Conservation (phyloP, 2,329 filamentous ascomycete species). For the Diaporthe citri region DNA sequence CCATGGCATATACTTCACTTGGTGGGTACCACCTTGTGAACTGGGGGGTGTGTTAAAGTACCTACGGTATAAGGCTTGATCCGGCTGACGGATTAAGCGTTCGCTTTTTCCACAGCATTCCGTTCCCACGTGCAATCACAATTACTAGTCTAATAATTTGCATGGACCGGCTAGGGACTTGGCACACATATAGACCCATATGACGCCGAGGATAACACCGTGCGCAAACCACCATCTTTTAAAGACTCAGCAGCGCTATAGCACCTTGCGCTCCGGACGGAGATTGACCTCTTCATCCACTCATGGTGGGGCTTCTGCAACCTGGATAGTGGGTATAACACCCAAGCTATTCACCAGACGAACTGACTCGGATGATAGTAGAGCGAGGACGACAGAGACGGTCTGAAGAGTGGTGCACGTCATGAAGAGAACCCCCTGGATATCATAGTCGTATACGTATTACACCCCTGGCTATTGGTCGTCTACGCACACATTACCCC, state of each 20-base stretch:
- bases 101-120: too few species aligned
- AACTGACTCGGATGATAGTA: neutral
- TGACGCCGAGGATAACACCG: neutral
- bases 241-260: neutral
- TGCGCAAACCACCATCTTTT: neutral
- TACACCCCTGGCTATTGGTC: neutral
- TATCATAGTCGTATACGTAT: neutral
- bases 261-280: neutral
- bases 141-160: too few species aligned
- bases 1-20: too few species aligned
- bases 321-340: neutral
- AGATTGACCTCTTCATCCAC: neutral
- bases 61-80: too few species aligned
- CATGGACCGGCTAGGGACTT: constrained; percentile 2
- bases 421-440: neutral
- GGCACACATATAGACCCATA: neutral
- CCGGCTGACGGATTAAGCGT: too few species aligned
- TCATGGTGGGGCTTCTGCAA: constrained; percentile 6
- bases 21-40: too few species aligned
- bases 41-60: too few species aligned
- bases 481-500: neutral
- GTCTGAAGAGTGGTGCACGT: neutral
- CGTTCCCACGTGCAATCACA: neutral
- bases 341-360: neutral
- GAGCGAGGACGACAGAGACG: neutral